Evolutionary conservation across 2,329 filamentous ascomycete species (phyloP), one percentile per base, ranked within the genome.

Genomic region (Ceratocystis cubensis): DNA sequence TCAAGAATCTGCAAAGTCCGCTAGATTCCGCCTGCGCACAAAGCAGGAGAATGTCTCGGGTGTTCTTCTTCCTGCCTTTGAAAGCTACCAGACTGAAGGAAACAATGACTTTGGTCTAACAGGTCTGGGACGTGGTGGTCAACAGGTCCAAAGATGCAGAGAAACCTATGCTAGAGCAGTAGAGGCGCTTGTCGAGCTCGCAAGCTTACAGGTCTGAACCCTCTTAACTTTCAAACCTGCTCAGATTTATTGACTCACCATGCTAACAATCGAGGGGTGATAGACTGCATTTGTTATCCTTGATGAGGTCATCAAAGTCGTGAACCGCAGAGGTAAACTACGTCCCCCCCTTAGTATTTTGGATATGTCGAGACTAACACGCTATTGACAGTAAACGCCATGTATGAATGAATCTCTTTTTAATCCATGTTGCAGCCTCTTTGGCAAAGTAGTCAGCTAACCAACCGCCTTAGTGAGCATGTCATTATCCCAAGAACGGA

Each of bases 31-130:
- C 70, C 84, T 99, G 69, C 88, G 91, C 69, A 94, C 94, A 63
- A 96, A 93, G 78, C 94, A 99, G 76, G 94, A 99, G 78, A 99
- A 99, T 79, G 93, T 99, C 63, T 96, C 92, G 5, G 94, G 94
- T 81, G 94, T 99, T 69, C 85, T 97, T 71, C 80, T 99, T 53
- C 94, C 94, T 33, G 84, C 91, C 41, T 99, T 97, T 72, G 94
- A 99, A 78, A 92, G 89, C 78, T 96, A 89, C 73, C 85, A 88
- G 28, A 87, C 87, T 13, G 93, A 97, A 73, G 90, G 88, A 57
- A 92, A 89, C 76, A 96, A 95, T 73, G 94, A 99, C 76, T 99
- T 99, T 75, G 91, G 89, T 70, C 82, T 99, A 77, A 99, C 94
- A 1, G 94, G 94, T 71, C 79, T 99, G 69, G 95, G 94, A 69